These are phyloP conservation scores for Epichloe glyceriae DNA, from an alignment of 2,329 filamentous ascomycete species.

Conservation along the genomic window DNA sequence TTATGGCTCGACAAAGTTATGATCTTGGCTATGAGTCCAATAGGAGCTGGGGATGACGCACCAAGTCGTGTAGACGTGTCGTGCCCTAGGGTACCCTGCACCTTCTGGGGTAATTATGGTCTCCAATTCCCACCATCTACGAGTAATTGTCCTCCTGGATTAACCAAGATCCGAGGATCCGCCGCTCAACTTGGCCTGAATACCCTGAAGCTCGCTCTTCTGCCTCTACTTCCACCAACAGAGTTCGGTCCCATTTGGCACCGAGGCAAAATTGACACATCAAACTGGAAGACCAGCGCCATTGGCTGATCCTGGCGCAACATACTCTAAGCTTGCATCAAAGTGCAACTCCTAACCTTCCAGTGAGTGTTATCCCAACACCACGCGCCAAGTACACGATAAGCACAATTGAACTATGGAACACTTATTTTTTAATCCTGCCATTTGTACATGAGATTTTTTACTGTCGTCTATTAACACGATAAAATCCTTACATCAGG, in stretches of 20 bases:
- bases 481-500: neutral
- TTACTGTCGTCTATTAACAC: neutral
- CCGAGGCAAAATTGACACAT: neutral
- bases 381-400: neutral
- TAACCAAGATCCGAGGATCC: constrained; percentile 12
- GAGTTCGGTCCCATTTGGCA: neutral
- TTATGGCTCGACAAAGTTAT: no score
- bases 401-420: neutral
- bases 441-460: neutral
- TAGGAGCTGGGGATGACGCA: no score
- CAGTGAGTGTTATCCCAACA: neutral
- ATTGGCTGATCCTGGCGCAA: neutral
- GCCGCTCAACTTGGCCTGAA: constrained; percentile 4
- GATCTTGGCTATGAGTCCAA: no score
- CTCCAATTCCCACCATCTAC: neutral
- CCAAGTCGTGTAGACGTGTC: no score
- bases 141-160: constrained; percentile 3
- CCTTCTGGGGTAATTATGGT: no score
- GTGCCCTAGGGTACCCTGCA: no score
- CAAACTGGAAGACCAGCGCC: neutral
- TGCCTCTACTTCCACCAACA: neutral
- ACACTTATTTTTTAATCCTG: neutral
- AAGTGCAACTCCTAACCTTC: neutral
- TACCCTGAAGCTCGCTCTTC: neutral
- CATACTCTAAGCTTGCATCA: neutral